Percentiles rank a stretch among this genome's conserved stretches.
phyloP scores from a whole-genome alignment of 306 rosid genomes.

The Quercus variabilis region DNA sequence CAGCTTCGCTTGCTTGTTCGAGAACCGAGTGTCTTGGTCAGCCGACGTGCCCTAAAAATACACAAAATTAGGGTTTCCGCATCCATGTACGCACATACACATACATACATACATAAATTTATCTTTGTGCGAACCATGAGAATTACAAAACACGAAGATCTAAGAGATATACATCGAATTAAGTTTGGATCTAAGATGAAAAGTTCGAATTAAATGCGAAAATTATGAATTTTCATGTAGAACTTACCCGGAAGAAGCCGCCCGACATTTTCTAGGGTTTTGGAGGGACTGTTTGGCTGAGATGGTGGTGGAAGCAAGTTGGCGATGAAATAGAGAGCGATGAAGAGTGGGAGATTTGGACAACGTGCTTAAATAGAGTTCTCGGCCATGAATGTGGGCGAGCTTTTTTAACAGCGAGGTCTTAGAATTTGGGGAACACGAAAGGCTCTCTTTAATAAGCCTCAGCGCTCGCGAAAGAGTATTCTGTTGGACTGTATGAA shows the following conservation, averaged over 20 bases:
- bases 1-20: slow-evolving; percentile 96
- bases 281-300: slow-evolving; percentile 21
- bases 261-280: slow-evolving; percentile 83
- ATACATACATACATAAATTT: not conserved
- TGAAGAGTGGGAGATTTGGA: not conserved
- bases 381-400: not conserved
- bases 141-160: slow-evolving; percentile 18
- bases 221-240: not conserved
- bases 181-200: slow-evolving; percentile 6
- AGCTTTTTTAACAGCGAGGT: too few relatives aligned
- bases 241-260: slow-evolving; percentile 87
- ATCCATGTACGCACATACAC: not conserved
- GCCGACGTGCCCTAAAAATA: slow-evolving; percentile 83
- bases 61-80: slow-evolving; percentile 15
- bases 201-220: not conserved
- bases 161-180: slow-evolving; percentile 13
- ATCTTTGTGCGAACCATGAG: not conserved
- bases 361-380: too few relatives aligned
- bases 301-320: slow-evolving; percentile 11
- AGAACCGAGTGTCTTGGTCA: slow-evolving; percentile 96
- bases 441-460: too few relatives aligned
- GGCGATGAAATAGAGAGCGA: not conserved
- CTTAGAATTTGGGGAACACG: too few relatives aligned
- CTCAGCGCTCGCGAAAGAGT: too few relatives aligned
- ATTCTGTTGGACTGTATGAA: too few relatives aligned